Conservation (phyloP, 352 stramenopile species). For the Pythium scleroteichum region DNA sequence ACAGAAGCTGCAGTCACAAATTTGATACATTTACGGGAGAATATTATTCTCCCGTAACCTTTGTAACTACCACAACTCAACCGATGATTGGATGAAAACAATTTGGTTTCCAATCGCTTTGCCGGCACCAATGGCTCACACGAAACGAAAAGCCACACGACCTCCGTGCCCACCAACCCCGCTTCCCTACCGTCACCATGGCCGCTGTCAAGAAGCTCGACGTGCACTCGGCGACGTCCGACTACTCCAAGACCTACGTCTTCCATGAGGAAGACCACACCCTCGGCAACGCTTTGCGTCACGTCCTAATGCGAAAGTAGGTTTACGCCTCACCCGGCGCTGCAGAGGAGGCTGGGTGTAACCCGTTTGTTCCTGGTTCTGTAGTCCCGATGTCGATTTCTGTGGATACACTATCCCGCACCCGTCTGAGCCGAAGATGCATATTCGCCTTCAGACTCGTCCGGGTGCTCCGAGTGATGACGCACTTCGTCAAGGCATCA, state of each 20-base stretch:
- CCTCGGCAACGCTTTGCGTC: constrained; percentile 89
- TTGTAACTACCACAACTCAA: too few species aligned
- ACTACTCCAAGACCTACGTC: constrained; percentile 87
- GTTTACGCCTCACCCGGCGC: constrained; percentile 21
- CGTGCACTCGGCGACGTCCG: constrained; percentile 74
- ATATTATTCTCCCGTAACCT: too few species aligned
- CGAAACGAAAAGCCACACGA: constrained; percentile 17
- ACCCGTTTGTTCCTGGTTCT: constrained; percentile 6
- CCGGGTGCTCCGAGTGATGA: constrained; percentile 73
- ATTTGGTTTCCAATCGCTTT: too few species aligned
- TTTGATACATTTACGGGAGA: too few species aligned
- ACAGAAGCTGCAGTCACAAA: not conserved
- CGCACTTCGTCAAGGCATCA: constrained; percentile 58
- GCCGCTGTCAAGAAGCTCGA: constrained; percentile 70
- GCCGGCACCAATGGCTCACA: constrained; percentile 16
- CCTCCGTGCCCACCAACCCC: not conserved
- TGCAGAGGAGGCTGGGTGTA: too few species aligned
- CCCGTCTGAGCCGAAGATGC: constrained; percentile 94
- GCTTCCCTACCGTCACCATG: constrained; percentile 12
- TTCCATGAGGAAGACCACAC: constrained; percentile 91
- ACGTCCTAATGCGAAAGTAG: constrained; percentile 91
- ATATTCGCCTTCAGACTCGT: constrained; percentile 91
- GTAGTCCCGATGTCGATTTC: constrained; percentile 90
- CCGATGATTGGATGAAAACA: not conserved
- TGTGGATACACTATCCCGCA: constrained; percentile 96